phyloP scores from a whole-genome alignment of 306 rosid species.

The Coriaria nepalensis region DNA sequence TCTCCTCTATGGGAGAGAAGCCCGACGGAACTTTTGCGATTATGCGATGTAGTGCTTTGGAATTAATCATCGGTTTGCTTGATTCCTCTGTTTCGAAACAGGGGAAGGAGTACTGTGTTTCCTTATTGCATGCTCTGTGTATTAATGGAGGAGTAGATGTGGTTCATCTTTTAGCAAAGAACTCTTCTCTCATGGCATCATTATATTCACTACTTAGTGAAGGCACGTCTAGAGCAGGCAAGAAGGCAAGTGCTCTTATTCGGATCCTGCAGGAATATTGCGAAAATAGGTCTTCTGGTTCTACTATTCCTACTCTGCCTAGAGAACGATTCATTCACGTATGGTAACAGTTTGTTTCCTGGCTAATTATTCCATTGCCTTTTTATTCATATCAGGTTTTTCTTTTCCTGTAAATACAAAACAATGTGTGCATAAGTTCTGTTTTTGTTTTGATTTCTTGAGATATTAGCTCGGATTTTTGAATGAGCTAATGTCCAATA shows the following conservation, averaged over 20 bases:
- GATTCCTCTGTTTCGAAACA: slow-evolving; percentile 35
- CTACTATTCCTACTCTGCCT: slow-evolving; percentile 24
- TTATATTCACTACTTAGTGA: slow-evolving; percentile 47
- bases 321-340: slow-evolving; percentile 45
- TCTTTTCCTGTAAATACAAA: slow-evolving; percentile 11
- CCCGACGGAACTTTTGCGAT: slow-evolving; percentile 36
- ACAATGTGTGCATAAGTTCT: not conserved
- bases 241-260: slow-evolving; percentile 56
- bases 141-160: slow-evolving; percentile 44
- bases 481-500: slow-evolving; percentile 31
- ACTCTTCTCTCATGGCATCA: slow-evolving; percentile 45
- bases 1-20: slow-evolving; percentile 52
- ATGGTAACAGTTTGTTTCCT: slow-evolving; percentile 34
- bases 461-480: slow-evolving; percentile 40
- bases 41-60: slow-evolving; percentile 25
- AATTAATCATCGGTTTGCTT: slow-evolving; percentile 27
- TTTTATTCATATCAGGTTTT: slow-evolving; percentile 16
- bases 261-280: slow-evolving; percentile 47
- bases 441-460: slow-evolving; percentile 8
- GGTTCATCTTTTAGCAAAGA: slow-evolving; percentile 38
- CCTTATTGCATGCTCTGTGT: slow-evolving; percentile 54
- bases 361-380: no score
- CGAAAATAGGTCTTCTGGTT: slow-evolving; percentile 45
- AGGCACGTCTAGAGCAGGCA: slow-evolving; percentile 54
- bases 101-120: slow-evolving; percentile 57